These are phyloP conservation scores for Endocalyx cinctus DNA, from an alignment of 2,329 filamentous ascomycete genomes.

Conservation along the genomic window DNA sequence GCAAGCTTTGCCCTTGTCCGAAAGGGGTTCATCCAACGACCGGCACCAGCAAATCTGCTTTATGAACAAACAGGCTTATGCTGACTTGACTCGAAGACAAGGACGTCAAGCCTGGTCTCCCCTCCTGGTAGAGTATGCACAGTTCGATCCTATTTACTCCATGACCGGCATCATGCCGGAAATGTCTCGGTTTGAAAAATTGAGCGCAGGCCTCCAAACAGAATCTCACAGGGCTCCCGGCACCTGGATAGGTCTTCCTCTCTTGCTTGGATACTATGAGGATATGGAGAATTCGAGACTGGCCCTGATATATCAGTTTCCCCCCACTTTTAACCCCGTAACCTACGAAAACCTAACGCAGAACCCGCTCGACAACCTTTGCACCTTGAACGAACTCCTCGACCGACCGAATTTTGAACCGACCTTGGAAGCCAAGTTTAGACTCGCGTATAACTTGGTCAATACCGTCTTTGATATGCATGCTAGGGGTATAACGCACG, in stretches of 20 bases:
- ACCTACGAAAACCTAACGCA: slow-evolving; percentile 48
- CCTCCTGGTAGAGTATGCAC: slow-evolving; percentile 67
- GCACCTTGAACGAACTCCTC: slow-evolving; percentile 52
- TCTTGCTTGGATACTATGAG: slow-evolving; percentile 67
- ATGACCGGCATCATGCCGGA: slow-evolving; percentile 59
- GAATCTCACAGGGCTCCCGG: slow-evolving; percentile 46
- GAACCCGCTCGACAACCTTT: slow-evolving; percentile 45
- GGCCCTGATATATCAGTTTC: slow-evolving; percentile 71
- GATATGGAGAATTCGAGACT: slow-evolving; percentile 66
- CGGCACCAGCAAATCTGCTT: slow-evolving; percentile 43
- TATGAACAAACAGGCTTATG: slow-evolving; percentile 48
- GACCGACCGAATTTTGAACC: slow-evolving; percentile 52
- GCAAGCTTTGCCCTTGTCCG: slow-evolving; percentile 34
- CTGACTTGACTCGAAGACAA: slow-evolving; percentile 40
- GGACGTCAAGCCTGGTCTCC: slow-evolving; percentile 45
- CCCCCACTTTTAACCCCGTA: slow-evolving; percentile 57
- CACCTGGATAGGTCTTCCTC: slow-evolving; percentile 58
- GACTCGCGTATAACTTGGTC: slow-evolving; percentile 66
- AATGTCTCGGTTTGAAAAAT: slow-evolving; percentile 60
- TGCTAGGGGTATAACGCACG: slow-evolving; percentile 63
- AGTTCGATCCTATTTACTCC: slow-evolving; percentile 58
- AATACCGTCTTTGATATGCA: slow-evolving; percentile 73
- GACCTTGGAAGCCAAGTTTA: slow-evolving; percentile 70
- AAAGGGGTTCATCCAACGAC: slow-evolving; percentile 22
- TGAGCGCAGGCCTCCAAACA: slow-evolving; percentile 54